Base-by-base conservation (phyloP, 169 alveolate species). In the Besnoitia besnoiti region DNA sequence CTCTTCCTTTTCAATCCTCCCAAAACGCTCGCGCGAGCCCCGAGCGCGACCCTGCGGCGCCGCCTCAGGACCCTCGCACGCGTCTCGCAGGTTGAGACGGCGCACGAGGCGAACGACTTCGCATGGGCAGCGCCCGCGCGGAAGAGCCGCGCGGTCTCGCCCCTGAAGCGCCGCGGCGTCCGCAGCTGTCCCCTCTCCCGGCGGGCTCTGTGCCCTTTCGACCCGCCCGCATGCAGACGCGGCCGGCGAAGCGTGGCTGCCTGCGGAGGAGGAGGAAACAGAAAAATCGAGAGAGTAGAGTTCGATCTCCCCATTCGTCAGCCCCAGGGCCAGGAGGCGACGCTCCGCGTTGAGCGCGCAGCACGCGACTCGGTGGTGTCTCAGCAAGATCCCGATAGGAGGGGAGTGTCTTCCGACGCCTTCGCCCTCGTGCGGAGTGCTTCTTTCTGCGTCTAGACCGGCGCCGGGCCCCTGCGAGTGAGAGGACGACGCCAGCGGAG, bases 321-420 rank as follows among this genome's bases (percentile, higher is more conserved):
- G 90, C 10, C 93, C 93, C 47, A 80, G 85, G 4, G 93, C 93
- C 33, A 90, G 62, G 42, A 79, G 90, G 12, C 73, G 61, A 33
- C 90, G 61, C 35, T 80, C 93, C n/a, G 84, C 90, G 49, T 35
- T 90, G 12, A 90, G 77, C 39, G 93, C 93, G 76, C 93, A 90
- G 76, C 93, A 90, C 37, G 62, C 62, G 51, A 82, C 93, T 39
- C 46, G 67, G 10, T 40, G 40, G 30, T 73, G 77, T 39, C 93
- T 61, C 42, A 90, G 67, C 67, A 47, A 75, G 30, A 90, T 50
- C 37, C 93, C 93, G n/a, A 77, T 39, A 10, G 87, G 87, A 7
- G 49, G 40, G 47, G 19, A 19, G 87, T 27, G 33, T 19, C n/a
- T 37, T 77, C 61, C 10, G 42, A 2, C 16, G 40, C 40, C 24